Base-by-base conservation (phyloP, 495 filamentous ascomycete genomes). In the Hyaloscypha hepaticicola region DNA sequence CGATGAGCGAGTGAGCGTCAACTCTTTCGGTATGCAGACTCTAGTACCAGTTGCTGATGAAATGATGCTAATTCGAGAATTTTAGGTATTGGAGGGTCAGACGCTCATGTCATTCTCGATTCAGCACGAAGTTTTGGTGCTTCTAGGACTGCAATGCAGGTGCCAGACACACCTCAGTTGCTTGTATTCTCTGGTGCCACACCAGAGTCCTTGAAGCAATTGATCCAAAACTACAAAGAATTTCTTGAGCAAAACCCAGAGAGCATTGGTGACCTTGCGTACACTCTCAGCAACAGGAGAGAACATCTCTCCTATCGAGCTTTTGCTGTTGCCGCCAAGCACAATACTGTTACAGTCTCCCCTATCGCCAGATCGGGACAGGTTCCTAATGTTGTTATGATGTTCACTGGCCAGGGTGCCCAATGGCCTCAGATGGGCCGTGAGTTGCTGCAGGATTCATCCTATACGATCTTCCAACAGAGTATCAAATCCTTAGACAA, bases 1-100 rank as follows among this genome's bases (percentile, higher is more conserved):
- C 72, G 0, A 22, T 65, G 0, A 45, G 80, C 77, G 2, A 67
- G 72, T 5, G 75, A 80, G 0, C 81, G 79, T 89, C 22, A 89
- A 87, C 63, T 85, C 80, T 4, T 88, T 86, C 25, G 85, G 86
- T n/a, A n/a, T n/a, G n/a, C n/a, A n/a, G n/a, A n/a, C n/a, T n/a
- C n/a, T n/a, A n/a, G n/a, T n/a, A n/a, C n/a, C n/a, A n/a, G n/a
- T n/a, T n/a, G n/a, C n/a, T n/a, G n/a, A n/a, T n/a, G n/a, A n/a
- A n/a, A n/a, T n/a, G n/a, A n/a, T n/a, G n/a, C n/a, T n/a, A n/a
- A n/a, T n/a, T n/a, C n/a, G n/a, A n/a, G n/a, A n/a, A n/a, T n/a
- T n/a, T n/a, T n/a, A n/a, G n/a, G n/a, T 0, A 85, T 79, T 67
- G 85, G 85, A 12, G 85, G 85, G n/a, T 24, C 50, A 19, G 25